Base-by-base conservation (phyloP, 805 yeast genomes). In the Kazachstania martiniae region DNA sequence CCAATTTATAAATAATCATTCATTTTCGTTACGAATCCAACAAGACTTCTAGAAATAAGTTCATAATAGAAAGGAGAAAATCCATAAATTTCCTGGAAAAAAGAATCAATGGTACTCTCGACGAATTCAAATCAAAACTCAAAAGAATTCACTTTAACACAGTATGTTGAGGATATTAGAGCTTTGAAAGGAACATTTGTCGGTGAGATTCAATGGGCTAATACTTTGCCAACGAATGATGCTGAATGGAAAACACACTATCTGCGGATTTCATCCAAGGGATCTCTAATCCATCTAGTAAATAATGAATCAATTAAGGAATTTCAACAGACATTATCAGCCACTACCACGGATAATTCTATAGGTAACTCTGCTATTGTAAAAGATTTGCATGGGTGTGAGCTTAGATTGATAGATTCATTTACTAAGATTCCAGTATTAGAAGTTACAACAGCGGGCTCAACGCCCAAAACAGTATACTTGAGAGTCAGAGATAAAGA, bases 171-270 rank as follows among this genome's bases (percentile, higher is more conserved):
- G 13, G 12, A 25, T 12, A 25, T 33, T 12, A 15, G 15, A 32
- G 8, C 16, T 16, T n/a, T 25, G 12, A 29, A 42, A 15, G 56
- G 55, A 2, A 37, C 43, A 2, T 52, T 51, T 32, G 16, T 33
- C 21, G 54, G 53, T 10, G 39, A 38, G 15, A 37, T 43, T 4
- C 40, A 40, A 33, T 49, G 53, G 56, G 41, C 47, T 26, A 35
- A 40, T 18, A 36, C 43, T 21, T 28, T 44, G 9, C 26, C 31
- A 12, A 28, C 44, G 19, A 35, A 37, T 18, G 46, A 43, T 27
- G n/a, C n/a, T n/a, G 22, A 19, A 10, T 52, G 58, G 58, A 44
- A 42, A 16, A 40, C 37, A 3, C 36, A 41, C 28, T 31, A 18
- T n/a, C 19, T 50, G 5, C 34, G 40, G 22, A 47, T 52, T 10